These are phyloP conservation scores for Trichosporon asahii DNA, from an alignment of 1,284 basidiomycete genomes.

Conservation along the genomic window DNA sequence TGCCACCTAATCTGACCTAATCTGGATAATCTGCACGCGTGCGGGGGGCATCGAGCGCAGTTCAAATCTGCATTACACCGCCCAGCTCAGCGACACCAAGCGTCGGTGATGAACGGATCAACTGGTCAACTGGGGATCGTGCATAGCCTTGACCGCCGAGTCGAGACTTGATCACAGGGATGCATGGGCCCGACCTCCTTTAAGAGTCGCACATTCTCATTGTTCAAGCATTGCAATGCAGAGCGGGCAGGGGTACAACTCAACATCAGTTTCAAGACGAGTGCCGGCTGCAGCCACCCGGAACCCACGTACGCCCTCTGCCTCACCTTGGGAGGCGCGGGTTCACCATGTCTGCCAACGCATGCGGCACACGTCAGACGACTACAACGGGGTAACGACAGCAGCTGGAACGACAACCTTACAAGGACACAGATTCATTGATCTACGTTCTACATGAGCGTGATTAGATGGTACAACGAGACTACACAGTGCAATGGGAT, in stretches of 20 bases:
- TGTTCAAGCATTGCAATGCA: neutral
- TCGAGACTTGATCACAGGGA: neutral
- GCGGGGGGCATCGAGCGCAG: neutral
- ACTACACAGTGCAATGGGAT: slow-evolving; percentile 22
- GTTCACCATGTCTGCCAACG: neutral
- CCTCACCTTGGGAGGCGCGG: neutral
- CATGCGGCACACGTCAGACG: neutral
- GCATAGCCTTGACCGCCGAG: neutral
- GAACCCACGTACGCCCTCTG: slow-evolving; percentile 3
- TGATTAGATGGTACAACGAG: slow-evolving; percentile 27
- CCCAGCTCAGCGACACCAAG: neutral
- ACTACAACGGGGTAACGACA: neutral
- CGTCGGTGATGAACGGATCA: neutral
- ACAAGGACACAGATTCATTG: slow-evolving; percentile 18
- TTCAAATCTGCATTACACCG: neutral
- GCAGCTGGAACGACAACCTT: neutral
- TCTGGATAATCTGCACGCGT: neutral
- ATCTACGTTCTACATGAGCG: slow-evolving; percentile 26
- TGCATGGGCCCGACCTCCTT: neutral
- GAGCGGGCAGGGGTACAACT: neutral
- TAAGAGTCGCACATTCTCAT: neutral
- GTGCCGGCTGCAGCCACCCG: neutral
- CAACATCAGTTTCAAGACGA: neutral
- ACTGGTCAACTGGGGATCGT: neutral
- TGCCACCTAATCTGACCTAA: neutral